Conservation (phyloP, 805 yeast genomes). For the Starmerella khaoyaiensis region DNA sequence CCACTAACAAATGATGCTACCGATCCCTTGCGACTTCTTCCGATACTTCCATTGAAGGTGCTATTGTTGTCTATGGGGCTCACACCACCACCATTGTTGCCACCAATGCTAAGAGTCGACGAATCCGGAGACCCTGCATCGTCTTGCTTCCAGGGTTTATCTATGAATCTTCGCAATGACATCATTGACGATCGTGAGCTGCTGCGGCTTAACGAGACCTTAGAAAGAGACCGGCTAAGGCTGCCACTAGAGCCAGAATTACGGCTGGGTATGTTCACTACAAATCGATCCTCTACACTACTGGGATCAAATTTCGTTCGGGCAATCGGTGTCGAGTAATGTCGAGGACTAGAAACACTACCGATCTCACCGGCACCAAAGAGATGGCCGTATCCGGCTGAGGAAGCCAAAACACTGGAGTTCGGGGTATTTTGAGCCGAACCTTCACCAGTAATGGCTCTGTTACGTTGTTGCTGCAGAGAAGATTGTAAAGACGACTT, state of each 20-base stretch:
- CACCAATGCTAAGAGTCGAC: constrained; percentile 13
- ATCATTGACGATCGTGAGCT: constrained; percentile 29
- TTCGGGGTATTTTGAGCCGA: constrained; percentile 13
- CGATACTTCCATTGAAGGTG: constrained; percentile 9
- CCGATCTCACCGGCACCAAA: constrained; percentile 26
- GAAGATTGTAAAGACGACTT: constrained; percentile 14
- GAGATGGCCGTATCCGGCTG: constrained; percentile 22
- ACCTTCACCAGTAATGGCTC: constrained; percentile 33
- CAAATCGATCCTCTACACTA: constrained; percentile 65
- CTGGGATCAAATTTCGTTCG: constrained; percentile 16
- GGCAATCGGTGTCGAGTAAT: constrained; percentile 17
- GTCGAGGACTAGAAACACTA: constrained; percentile 23
- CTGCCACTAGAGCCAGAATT: constrained; percentile 19
- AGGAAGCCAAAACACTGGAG: constrained; percentile 11
- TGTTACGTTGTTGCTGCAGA: constrained; percentile 16
- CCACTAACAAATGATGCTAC: constrained; percentile 21
- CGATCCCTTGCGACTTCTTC: constrained; percentile 24
- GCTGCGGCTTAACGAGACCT: constrained; percentile 19
- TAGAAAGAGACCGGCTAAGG: constrained; percentile 19
- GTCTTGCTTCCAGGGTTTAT: constrained; percentile 29
- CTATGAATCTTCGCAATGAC: constrained; percentile 37
- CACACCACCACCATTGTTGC: neutral
- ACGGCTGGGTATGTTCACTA: constrained; percentile 66
- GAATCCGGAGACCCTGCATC: constrained; percentile 11
- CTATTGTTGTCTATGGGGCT: no score